Evolutionary conservation across 2,329 filamentous ascomycete genomes (phyloP).

Genomic region (Nemania diffusa): DNA sequence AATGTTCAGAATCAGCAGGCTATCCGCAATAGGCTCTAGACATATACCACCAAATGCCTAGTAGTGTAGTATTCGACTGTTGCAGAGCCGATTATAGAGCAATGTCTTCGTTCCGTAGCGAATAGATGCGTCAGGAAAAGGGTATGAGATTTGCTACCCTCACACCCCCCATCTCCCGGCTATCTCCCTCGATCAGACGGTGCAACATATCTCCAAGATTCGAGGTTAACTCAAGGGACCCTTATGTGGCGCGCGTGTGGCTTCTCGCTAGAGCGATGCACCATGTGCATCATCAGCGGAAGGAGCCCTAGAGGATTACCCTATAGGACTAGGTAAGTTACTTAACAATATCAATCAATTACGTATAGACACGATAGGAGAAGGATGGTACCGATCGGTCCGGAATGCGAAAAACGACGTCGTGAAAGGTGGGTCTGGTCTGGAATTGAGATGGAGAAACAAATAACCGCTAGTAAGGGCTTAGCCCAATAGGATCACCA

Average conservation of each 20-base stretch:
- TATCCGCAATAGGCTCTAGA: background rate
- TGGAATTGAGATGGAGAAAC: background rate
- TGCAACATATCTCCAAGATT: background rate
- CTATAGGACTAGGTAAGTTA: too few relatives aligned
- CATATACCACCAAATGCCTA: background rate
- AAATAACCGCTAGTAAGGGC: background rate
- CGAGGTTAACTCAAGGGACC: background rate
- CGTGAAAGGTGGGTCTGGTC: background rate
- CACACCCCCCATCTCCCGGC: background rate
- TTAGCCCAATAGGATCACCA: background rate
- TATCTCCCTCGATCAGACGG: background rate
- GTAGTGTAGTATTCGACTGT: background rate
- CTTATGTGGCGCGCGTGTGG: background rate
- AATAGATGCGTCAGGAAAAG: background rate
- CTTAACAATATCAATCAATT: background rate
- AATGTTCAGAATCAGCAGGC: background rate
- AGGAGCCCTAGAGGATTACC: background rate
- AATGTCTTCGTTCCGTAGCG: background rate
- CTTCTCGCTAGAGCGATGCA: background rate
- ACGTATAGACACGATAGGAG: background rate
- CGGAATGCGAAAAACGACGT: conserved; percentile 8
- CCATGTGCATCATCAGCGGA: background rate
- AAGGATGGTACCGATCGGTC: background rate
- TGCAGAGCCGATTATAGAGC: background rate
- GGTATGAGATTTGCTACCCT: background rate